phyloP scores from a whole-genome alignment of 2,329 filamentous ascomycete genomes.

The Ophiostoma novo-ulmi region DNA sequence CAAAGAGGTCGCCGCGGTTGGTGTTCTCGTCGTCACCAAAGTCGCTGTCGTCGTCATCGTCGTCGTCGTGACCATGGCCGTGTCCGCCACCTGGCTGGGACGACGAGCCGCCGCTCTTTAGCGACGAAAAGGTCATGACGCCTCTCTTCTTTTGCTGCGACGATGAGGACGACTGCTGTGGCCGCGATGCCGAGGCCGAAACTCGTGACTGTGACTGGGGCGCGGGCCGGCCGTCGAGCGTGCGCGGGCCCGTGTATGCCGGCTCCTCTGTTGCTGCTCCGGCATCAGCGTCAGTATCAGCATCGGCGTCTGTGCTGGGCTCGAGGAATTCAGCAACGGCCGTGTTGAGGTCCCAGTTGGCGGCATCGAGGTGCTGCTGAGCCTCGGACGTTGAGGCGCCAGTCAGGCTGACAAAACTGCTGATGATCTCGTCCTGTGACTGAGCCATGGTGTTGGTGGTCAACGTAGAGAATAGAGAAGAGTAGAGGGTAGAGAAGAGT shows the following conservation, averaged over 20 bases:
- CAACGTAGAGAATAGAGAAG: too few relatives aligned
- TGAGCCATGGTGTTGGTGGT: conserved; percentile 22
- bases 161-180: conserved; percentile 36
- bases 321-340: conserved; percentile 60
- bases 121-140: conserved; percentile 55
- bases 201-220: conserved; percentile 38
- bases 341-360: conserved; percentile 60
- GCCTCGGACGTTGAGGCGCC: conserved; percentile 37
- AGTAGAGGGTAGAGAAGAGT: background rate
- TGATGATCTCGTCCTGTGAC: conserved; percentile 27
- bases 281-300: conserved; percentile 42
- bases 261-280: conserved; percentile 37
- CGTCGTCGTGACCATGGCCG: conserved; percentile 52
- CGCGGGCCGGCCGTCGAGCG: conserved; percentile 58
- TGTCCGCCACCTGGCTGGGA: conserved; percentile 53
- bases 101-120: conserved; percentile 42
- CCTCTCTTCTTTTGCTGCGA: conserved; percentile 52
- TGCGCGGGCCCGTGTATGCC: conserved; percentile 56
- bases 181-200: conserved; percentile 31
- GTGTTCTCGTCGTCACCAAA: conserved; percentile 55
- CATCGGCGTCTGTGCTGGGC: conserved; percentile 48
- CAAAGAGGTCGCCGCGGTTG: conserved; percentile 64
- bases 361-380: conserved; percentile 58
- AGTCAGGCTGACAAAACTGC: conserved; percentile 25
- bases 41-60: conserved; percentile 51